These are phyloP conservation scores for Talaromyces stipitatus DNA, from an alignment of 495 filamentous ascomycete genomes.

Conservation along the genomic window DNA sequence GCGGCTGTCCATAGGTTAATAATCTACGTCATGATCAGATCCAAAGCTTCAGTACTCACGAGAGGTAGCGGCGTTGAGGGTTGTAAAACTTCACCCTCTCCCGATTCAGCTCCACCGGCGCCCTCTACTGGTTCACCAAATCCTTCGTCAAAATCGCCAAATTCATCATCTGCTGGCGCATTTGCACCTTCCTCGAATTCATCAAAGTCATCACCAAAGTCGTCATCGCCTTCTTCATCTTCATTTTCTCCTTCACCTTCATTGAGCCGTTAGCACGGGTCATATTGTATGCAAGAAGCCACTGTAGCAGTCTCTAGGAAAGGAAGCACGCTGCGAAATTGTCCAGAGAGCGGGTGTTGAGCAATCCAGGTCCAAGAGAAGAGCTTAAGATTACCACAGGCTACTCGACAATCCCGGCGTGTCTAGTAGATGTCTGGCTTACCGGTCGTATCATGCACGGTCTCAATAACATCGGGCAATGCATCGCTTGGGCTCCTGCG, in stretches of 20 bases:
- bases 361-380: constrained; percentile 34
- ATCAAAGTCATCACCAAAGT: constrained; percentile 87
- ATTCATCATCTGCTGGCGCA: constrained; percentile 59
- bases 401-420: constrained; percentile 32
- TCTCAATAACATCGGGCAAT: constrained; percentile 41
- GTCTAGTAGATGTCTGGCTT: constrained; percentile 27
- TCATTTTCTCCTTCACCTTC: constrained; percentile 26
- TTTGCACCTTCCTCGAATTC: constrained; percentile 84
- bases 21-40: neutral
- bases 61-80: constrained; percentile 35
- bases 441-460: constrained; percentile 39
- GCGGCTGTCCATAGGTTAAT: constrained; percentile 36
- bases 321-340: constrained; percentile 8
- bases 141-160: constrained; percentile 86
- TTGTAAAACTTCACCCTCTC: constrained; percentile 20
- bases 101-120: constrained; percentile 25
- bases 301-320: constrained; percentile 27
- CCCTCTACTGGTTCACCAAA: constrained; percentile 59
- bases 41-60: constrained; percentile 31
- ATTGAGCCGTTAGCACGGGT: constrained; percentile 20
- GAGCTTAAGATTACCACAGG: constrained; percentile 53
- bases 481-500: constrained; percentile 37
- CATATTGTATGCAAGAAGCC: constrained; percentile 28
- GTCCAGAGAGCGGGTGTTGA: neutral
- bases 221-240: constrained; percentile 38